Evolutionary conservation across 495 filamentous ascomycete species (phyloP).

Genomic region (Penicillium chermesinum): DNA sequence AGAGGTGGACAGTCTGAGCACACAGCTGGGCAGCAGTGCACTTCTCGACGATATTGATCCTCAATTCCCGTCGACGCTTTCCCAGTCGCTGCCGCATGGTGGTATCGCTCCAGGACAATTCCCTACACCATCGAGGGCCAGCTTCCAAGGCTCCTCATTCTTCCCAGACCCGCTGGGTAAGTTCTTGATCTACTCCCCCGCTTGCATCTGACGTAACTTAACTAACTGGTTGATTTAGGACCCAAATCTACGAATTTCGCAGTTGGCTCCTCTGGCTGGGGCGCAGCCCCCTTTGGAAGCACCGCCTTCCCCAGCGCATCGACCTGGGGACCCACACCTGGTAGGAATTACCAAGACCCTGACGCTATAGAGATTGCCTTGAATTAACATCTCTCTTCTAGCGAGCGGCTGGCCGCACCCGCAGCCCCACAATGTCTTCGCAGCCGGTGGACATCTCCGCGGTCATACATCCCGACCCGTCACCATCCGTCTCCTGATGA

Average conservation of each 20-base stretch:
- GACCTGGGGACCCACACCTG: slow-evolving; percentile 38
- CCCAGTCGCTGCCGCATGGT: slow-evolving; percentile 39
- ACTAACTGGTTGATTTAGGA: slow-evolving; percentile 23
- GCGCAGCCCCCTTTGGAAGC: slow-evolving; percentile 37
- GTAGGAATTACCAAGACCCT: slow-evolving; percentile 21
- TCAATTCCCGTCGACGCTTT: slow-evolving; percentile 38
- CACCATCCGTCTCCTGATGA: slow-evolving; percentile 53
- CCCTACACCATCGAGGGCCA: slow-evolving; percentile 37
- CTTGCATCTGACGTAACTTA: neutral
- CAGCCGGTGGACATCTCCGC: slow-evolving; percentile 39
- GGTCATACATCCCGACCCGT: slow-evolving; percentile 48
- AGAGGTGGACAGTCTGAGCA: slow-evolving; percentile 68
- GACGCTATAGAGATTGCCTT: neutral
- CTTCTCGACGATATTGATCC: slow-evolving; percentile 78
- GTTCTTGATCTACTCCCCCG: slow-evolving; percentile 28
- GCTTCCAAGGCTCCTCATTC: slow-evolving; percentile 43
- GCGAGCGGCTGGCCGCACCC: slow-evolving; percentile 41
- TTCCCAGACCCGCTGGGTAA: slow-evolving; percentile 46
- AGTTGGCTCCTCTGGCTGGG: slow-evolving; percentile 29
- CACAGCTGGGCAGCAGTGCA: slow-evolving; percentile 88
- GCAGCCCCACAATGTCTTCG: slow-evolving; percentile 44
- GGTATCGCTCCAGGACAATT: slow-evolving; percentile 28
- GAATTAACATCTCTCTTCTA: slow-evolving; percentile 21
- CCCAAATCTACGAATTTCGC: slow-evolving; percentile 32
- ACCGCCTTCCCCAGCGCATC: slow-evolving; percentile 36